Base-by-base conservation (phyloP, 1,284 basidiomycete species). In the Xerocomus minutiporus region DNA sequence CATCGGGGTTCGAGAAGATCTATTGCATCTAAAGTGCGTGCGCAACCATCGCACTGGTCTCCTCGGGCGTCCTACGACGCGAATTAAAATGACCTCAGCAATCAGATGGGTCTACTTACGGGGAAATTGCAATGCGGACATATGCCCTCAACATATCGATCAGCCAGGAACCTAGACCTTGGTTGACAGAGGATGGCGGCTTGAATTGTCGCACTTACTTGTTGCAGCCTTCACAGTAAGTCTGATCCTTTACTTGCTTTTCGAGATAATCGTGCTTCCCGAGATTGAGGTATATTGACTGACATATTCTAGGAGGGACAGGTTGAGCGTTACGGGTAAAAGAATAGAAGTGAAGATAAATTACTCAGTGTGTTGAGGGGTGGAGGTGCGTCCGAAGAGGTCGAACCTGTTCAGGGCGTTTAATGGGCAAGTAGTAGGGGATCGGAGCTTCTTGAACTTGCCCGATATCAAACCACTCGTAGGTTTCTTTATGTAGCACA, bases 21-120 rank as follows among this genome's bases (percentile, higher is more conserved):
- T 55, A 96, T 83, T 2, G 94, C 91, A 56, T 97, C 96, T 50
- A 97, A 82, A 8, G 96, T 97, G 58, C 93, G 83, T 40, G 88
- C 85, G 67, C 97, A 99, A 55, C 86, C 81, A 71, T 99, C 97
- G 72, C 97, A 99, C 77, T 99, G 97, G 71, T 99, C 97, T 9
- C 97, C 97, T 44, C 97, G 89, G 36, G 96, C 97, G 61, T 98
- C 96, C 88, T 93, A 61, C 47, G 49, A 50, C 23, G 44, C 51
- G 15, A 17, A 29, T 47, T 46, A 38, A 15, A 23, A 34, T 29
- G 15, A 48, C 36, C 39, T 50, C 17, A 34, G 2, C 13, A 28
- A 40, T 5, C 15, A 17, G 12, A 36, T 73, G 58, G 7, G 9
- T 31, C 20, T 43, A 44, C 66, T 52, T 57, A 89, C 90, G 57